Base-by-base conservation (phyloP, 2,329 filamentous ascomycete genomes). In the Claviceps spartinae region DNA sequence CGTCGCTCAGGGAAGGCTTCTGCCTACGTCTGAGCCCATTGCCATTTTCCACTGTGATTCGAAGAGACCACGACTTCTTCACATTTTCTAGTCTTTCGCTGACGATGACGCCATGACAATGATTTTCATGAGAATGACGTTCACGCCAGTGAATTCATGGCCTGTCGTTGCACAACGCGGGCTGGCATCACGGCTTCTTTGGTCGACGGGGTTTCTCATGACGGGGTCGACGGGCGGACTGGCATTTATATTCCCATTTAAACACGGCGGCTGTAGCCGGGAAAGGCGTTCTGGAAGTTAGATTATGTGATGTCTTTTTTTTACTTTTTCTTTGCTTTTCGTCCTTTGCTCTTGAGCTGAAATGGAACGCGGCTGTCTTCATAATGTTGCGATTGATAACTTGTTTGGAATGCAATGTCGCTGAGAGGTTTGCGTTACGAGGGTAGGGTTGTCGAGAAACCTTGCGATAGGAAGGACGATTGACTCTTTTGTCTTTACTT, bases 201-300 rank as follows among this genome's bases (percentile, higher is more conserved):
- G 44, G 16, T 24, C 16, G 41, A 41, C 20, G 36, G 47, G 47
- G 9, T n/a, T 37, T 52, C 22, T 50, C 9, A 30, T 47, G 34
- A 50, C 20, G 44, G 26, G 8, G 14, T 47, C 20, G 44, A 8
- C 11, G 43, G 38, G 40, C 20, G 16, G 44, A 47, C 37, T 42
- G 47, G 43, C 43, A 50, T 52, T 48, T 47, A 22, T 50, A 37
- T 20, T 34, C 41, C 36, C 14, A 47, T 54, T 36, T 54, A 57
- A 42, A 54, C 45, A 54, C 48, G 52, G 45, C 53, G 54, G 52
- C 54, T 56, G 52, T 45, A 47, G 54, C 54, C 56, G 47, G 52
- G 52, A 46, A 52, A 20, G 59, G 58, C 57, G 58, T 59, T 60
- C n/a, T 30, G 49, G 38, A 43, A 45, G 49, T 48, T 37, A 52